These are phyloP conservation scores for Aureobasidium mangrovei DNA, from an alignment of 2,329 filamentous ascomycete species.

Conservation along the genomic window DNA sequence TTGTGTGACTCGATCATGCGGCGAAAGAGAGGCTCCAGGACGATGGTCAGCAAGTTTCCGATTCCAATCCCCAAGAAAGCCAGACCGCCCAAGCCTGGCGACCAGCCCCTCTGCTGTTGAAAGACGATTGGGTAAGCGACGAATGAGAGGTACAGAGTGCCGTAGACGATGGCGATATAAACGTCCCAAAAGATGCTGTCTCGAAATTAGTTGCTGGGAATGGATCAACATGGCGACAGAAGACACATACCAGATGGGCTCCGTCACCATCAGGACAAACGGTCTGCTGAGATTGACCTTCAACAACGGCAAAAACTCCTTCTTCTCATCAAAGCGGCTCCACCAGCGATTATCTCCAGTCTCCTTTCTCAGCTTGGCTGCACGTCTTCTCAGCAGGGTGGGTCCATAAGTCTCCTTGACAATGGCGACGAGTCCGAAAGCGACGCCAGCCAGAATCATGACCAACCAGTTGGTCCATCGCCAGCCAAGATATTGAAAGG, in stretches of 20 bases:
- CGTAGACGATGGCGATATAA: constrained; percentile 70
- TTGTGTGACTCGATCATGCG: constrained; percentile 68
- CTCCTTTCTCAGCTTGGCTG: constrained; percentile 54
- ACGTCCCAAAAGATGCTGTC: constrained; percentile 62
- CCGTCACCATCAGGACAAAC: constrained; percentile 65
- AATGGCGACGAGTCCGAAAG: constrained; percentile 49
- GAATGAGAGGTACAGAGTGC: constrained; percentile 82
- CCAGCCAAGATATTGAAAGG: constrained; percentile 72
- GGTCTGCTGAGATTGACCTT: constrained; percentile 70
- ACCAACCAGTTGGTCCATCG: constrained; percentile 53
- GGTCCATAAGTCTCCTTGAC: constrained; percentile 72
- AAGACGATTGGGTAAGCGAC: constrained; percentile 86
- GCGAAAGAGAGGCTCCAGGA: constrained; percentile 59
- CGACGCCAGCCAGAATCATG: constrained; percentile 59
- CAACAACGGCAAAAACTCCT: constrained; percentile 56
- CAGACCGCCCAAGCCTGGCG: constrained; percentile 61
- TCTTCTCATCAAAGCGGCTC: constrained; percentile 68
- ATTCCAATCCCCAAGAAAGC: constrained; percentile 65
- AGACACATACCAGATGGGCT: constrained; percentile 65
- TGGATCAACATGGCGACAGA: no score
- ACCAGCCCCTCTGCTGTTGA: constrained; percentile 65
- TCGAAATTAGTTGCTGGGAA: not conserved
- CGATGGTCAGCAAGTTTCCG: constrained; percentile 46
- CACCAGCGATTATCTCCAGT: constrained; percentile 65
- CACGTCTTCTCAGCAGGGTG: constrained; percentile 58